A percentile compares a stretch with the other conserved stretches of the same genome.
Evolutionary conservation across 257 asterid genomes (phyloP).

Genomic region (Lavandula angustifolia): DNA sequence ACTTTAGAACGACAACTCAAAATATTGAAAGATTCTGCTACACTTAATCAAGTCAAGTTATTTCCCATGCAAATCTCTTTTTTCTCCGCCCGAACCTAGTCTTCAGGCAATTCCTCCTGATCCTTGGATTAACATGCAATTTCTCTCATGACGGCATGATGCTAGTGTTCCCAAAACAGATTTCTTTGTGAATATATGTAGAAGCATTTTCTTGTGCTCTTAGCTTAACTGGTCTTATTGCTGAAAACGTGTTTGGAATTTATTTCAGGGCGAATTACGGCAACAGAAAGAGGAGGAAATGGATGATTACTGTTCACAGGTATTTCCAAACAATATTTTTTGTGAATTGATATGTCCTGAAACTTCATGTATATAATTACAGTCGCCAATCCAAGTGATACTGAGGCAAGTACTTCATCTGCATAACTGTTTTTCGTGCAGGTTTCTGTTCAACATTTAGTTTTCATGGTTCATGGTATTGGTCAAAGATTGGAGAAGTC

Average conservation of each 20-base stretch:
- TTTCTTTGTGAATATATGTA: conserved; percentile 6
- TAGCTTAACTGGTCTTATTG: conserved; percentile 13
- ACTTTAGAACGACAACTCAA: neutral
- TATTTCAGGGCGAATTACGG: conserved; percentile 82
- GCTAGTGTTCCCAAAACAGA: conserved; percentile 3
- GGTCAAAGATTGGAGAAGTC: conserved; percentile 98
- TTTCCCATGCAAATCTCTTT: conserved; percentile 2
- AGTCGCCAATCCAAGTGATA: conserved; percentile 1
- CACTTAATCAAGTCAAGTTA: neutral
- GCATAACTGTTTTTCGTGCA: conserved; percentile 36
- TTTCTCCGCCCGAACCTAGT: neutral
- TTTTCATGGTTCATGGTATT: conserved; percentile 97
- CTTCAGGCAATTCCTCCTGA: neutral
- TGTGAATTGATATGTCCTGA: conserved; percentile 6
- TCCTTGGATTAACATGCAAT: neutral
- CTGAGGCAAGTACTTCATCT: neutral
- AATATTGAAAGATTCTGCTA: conserved; percentile 6
- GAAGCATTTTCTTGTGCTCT: conserved; percentile 18
- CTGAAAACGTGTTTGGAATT: conserved; percentile 12
- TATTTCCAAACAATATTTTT: conserved; percentile 35
- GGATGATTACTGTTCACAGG: conserved; percentile 99
- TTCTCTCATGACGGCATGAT: neutral
- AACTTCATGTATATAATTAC: conserved; percentile 1
- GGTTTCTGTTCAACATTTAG: conserved; percentile 96
- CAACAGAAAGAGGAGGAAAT: conserved; percentile 92